phyloP scores from a whole-genome alignment of 768 basidiomycete species.

The Amyloporia xantha region DNA sequence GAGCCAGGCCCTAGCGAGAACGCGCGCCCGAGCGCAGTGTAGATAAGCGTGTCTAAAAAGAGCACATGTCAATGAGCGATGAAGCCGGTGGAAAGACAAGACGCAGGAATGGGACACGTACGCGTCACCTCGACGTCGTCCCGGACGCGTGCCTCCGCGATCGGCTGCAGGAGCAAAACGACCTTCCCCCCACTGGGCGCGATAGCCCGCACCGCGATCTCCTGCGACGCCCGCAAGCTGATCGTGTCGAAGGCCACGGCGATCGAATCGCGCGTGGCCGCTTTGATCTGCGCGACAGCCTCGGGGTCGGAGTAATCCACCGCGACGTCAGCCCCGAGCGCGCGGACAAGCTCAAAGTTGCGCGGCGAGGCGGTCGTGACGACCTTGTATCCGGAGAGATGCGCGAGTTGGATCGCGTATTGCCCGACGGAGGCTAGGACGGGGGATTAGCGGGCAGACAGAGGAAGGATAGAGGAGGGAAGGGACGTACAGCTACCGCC shows the following conservation, averaged over 20 bases:
- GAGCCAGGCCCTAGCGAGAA: conserved; percentile 2
- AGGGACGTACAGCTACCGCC: conserved; percentile 20
- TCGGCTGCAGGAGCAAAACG: conserved; percentile 5
- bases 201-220: conserved; percentile 3
- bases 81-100: not conserved
- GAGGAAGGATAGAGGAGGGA: conserved; percentile 11
- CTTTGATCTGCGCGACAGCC: conserved; percentile 11
- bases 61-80: not conserved
- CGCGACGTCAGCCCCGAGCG: conserved; percentile 30
- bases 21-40: conserved; percentile 5
- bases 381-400: conserved; percentile 24
- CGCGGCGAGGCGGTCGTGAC: conserved; percentile 27
- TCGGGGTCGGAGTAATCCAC: conserved; percentile 22
- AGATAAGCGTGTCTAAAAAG: conserved; percentile 9
- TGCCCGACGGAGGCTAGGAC: conserved; percentile 25
- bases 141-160: conserved; percentile 7
- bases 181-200: conserved; percentile 6
- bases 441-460: conserved; percentile 10
- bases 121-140: conserved; percentile 13
- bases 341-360: conserved; percentile 30
- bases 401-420: conserved; percentile 23
- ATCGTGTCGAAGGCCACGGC: conserved; percentile 12
- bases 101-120: conserved; percentile 7
- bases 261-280: conserved; percentile 9
- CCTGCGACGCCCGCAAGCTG: conserved; percentile 6